Evolutionary conservation across 225 moss, liverwort and hornwort species (phyloP), one percentile per base, ranked within the genome.

Genomic region (Bryum argenteum): DNA sequence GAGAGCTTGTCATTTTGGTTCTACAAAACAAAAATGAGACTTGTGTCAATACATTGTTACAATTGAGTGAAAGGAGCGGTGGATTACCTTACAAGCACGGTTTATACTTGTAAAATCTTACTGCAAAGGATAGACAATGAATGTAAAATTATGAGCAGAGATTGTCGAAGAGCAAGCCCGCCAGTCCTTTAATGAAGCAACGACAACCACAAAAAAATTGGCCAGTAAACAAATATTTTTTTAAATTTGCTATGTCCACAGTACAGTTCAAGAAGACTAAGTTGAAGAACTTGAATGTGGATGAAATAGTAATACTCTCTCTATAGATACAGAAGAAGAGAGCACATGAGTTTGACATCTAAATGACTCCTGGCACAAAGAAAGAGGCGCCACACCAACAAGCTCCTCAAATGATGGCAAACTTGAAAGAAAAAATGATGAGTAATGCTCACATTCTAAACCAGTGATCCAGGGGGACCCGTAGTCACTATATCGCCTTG

Each of bases 391-490:
- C 54, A 40, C 59, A 11, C 15, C 18, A 38, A 37, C 42, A 24
- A 54, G 70, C 50, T 19, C 24, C 39, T 61, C 11, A 66, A 70
- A 24, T 53, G 33, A n/a, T 56, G 50, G 22, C 50, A 45, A 74
- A 50, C 33, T 19, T 40, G 11, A 55, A 70, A 54, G 55, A 70
- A 41, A 21, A 69, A 74, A 56, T 33, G 63, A 44, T 66, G 45
- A 20, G 14, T 48, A 58, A 65, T 63, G 70, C 83, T 66, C 83
- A 87, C 87, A 76, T 76, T 83, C 87, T 83, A 87, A 63, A 83
- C 87, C 66, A 87, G 80, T 41, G 83, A 83, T 83, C 80, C 87
- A 70, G 75, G 61, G 21, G 80, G 64, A 71, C 74, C 78, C 54
- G 81, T 63, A 66, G 83, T 65, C 87, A 87, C 83, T 71, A 66